phyloP scores from a whole-genome alignment of 148 eudicot species.

The Cornus kousa region DNA sequence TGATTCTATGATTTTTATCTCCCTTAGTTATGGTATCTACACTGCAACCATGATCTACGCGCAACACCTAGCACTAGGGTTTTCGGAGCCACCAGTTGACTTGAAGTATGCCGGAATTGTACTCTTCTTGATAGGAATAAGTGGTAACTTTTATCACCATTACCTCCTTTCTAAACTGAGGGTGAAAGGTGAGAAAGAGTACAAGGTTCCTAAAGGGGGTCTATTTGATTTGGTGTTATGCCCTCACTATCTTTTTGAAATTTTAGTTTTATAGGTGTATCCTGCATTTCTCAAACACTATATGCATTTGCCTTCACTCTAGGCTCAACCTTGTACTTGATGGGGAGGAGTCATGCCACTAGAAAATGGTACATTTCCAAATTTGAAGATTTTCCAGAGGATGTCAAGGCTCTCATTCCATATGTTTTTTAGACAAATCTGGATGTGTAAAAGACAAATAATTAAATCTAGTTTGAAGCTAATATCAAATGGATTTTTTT shows the following conservation, averaged over 20 bases:
- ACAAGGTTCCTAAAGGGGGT: constrained; percentile 63
- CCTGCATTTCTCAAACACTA: constrained; percentile 51
- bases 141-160: constrained; percentile 25
- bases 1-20: not conserved
- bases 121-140: constrained; percentile 14
- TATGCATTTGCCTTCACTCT: constrained; percentile 34
- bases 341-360: constrained; percentile 65
- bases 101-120: constrained; percentile 6
- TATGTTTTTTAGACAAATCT: constrained; percentile 35
- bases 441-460: not conserved
- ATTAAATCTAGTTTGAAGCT: too few relatives aligned
- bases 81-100: constrained; percentile 15
- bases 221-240: constrained; percentile 51
- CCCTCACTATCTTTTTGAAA: constrained; percentile 65
- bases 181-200: constrained; percentile 21
- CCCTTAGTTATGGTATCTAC: not conserved
- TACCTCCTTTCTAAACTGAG: constrained; percentile 19
- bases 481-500: too few relatives aligned
- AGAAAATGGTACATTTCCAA: constrained; percentile 65
- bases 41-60: constrained; percentile 15
- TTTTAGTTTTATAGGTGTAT: constrained; percentile 46
- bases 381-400: constrained; percentile 57
- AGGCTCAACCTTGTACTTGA: constrained; percentile 26
- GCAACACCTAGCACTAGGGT: constrained; percentile 17
- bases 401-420: constrained; percentile 59